Evolutionary conservation across 2,329 filamentous ascomycete species (phyloP), one percentile per base, ranked within the genome.

Genomic region (Graphium sp.): DNA sequence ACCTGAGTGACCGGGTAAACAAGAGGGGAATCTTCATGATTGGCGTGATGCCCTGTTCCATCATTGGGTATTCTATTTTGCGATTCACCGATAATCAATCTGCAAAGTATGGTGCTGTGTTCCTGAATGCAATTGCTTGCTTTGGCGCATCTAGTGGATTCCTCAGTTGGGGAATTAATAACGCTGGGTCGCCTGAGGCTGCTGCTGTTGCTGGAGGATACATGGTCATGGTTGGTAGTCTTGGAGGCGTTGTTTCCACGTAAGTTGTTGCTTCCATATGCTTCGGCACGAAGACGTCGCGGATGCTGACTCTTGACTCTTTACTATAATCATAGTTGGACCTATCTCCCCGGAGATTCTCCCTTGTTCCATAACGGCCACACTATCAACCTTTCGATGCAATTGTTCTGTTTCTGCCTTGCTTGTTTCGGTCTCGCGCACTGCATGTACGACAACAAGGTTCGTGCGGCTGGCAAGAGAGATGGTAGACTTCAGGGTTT

Each of bases 141-240:
- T n/a, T n/a, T n/a, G n/a, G n/a, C n/a, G n/a, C n/a, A n/a, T n/a
- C n/a, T n/a, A n/a, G n/a, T 0, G 63, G 62, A 0, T 70, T 69
- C 47, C 41, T 73, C 23, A 58, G 58, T 5, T 72, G 66, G 67
- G 64, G 56, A 0, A 52, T 70, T 31, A 72, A 72, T 41, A 72
- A 73, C 36, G 56, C 66, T 0, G 58, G 60, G 0, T 65, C 66
- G 0, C 65, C 66, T 0, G 57, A 63, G 7, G 51, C 71, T 2
- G 57, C 65, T 15, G 66, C 67, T 5, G 61, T 72, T 0, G 56
- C 63, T 0, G 56, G 62, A 13, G 66, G 54, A 4, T 72, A 64
- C 35, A 60, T 72, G 20, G 60, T 66, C 8, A 56, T 52, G 1
- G 39, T 73, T 3, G 66, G 66, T 8, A 70, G 62, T 1, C 49